Conservation (phyloP, 352 stramenopile species). For the Pythium vanterpoolii region DNA sequence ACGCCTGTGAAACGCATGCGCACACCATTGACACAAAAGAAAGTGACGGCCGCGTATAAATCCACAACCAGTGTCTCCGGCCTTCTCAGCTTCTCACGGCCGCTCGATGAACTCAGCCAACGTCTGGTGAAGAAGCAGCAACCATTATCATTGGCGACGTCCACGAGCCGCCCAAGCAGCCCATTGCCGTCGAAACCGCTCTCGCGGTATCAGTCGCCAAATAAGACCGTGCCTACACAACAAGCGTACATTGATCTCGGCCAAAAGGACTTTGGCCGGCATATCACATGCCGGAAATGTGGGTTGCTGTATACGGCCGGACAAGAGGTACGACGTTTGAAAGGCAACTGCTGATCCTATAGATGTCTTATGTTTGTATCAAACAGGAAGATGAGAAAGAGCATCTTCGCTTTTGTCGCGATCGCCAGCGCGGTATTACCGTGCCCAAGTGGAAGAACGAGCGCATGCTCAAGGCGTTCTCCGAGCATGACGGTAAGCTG, state of each 20-base stretch:
- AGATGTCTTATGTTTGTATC: neutral
- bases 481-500: conserved; percentile 27
- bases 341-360: neutral
- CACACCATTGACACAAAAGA: conserved; percentile 16
- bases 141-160: neutral
- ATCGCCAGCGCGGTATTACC: conserved; percentile 36
- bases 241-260: conserved; percentile 79
- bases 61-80: conserved; percentile 2
- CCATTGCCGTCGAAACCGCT: neutral
- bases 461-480: conserved; percentile 41
- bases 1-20: conserved; percentile 38
- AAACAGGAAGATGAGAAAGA: conserved; percentile 65
- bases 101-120: conserved; percentile 6
- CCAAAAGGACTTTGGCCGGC: conserved; percentile 64
- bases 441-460: conserved; percentile 73
- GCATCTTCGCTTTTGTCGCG: conserved; percentile 59
- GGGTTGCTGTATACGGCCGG: conserved; percentile 70
- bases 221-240: conserved; percentile 19
- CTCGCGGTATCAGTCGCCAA: conserved; percentile 1
- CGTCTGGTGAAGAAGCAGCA: neutral
- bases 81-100: conserved; percentile 25
- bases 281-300: conserved; percentile 55
- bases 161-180: neutral
- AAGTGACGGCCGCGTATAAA: conserved; percentile 1
- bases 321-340: conserved; percentile 35